Evolutionary conservation across 345 rosid genomes (phyloP).

Genomic region (Schrenkiella parvula): DNA sequence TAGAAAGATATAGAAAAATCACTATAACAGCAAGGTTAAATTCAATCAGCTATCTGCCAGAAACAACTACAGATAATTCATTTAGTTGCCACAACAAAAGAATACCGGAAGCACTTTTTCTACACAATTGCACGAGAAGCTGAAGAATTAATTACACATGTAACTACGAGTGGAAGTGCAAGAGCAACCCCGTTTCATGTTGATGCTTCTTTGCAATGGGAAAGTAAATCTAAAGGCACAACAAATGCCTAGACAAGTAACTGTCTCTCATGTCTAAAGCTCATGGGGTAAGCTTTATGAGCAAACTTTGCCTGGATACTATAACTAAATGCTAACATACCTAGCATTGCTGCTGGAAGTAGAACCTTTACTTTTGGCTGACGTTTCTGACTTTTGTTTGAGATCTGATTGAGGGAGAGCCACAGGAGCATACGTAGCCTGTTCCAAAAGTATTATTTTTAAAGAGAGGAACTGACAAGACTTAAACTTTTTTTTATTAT

Average conservation of each 20-base stretch:
- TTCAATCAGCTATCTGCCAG: neutral
- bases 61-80: neutral
- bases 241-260: neutral
- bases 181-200: neutral
- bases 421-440: constrained; percentile 39
- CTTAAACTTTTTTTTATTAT: too few relatives aligned
- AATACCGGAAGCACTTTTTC: neutral
- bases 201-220: neutral
- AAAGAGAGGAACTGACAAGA: neutral
- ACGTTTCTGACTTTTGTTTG: constrained; percentile 45
- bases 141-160: neutral
- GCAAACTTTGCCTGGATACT: neutral
- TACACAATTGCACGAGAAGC: neutral
- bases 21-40: neutral
- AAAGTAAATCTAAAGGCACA: neutral
- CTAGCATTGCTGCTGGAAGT: constrained; percentile 54
- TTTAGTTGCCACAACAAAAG: neutral
- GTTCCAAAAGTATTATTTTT: neutral
- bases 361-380: constrained; percentile 50
- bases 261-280: neutral
- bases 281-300: neutral
- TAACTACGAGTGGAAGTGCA: neutral
- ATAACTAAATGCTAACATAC: constrained; percentile 31
- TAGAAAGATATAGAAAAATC: neutral
- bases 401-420: constrained; percentile 35